These are phyloP conservation scores for Podospora bellae-mahoneyi DNA, from an alignment of 495 filamentous ascomycete species.

Conservation along the genomic window DNA sequence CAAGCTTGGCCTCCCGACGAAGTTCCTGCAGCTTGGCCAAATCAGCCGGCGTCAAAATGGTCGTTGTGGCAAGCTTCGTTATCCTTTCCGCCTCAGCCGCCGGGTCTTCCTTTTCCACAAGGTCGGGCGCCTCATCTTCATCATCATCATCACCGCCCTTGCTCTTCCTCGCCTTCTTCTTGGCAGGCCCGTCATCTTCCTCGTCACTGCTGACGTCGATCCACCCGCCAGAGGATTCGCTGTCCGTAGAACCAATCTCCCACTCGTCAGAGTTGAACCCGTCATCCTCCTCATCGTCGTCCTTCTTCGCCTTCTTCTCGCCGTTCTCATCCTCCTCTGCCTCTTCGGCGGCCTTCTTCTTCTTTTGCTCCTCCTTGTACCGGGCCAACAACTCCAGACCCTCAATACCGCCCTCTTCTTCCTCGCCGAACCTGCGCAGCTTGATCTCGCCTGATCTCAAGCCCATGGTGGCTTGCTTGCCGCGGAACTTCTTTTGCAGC, in stretches of 20 bases:
- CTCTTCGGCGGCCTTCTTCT: conserved; percentile 65
- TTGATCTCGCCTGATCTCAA: conserved; percentile 66
- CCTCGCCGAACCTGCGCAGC: conserved; percentile 73
- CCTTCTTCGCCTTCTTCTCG: conserved; percentile 26
- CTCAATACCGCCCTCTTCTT: conserved; percentile 78
- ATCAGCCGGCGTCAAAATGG: conserved; percentile 88
- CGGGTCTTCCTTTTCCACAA: conserved; percentile 38
- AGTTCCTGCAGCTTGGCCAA: conserved; percentile 89
- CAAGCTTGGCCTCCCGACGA: conserved; percentile 64
- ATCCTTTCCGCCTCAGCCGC: conserved; percentile 38
- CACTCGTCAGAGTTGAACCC: conserved; percentile 75
- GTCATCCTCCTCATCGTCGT: conserved; percentile 50
- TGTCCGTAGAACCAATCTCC: conserved; percentile 79
- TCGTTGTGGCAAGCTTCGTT: conserved; percentile 72
- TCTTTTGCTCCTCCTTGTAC: conserved; percentile 88
- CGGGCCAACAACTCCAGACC: conserved; percentile 86
- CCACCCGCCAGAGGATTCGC: conserved; percentile 77
- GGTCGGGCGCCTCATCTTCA: conserved; percentile 23
- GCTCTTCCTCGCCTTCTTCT: conserved; percentile 56
- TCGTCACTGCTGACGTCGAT: conserved; percentile 83
- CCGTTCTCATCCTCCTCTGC: conserved; percentile 43
- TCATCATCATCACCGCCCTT: conserved; percentile 20
- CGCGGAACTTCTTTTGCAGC: conserved; percentile 84
- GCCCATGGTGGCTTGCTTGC: conserved; percentile 87
- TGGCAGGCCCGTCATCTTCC: conserved; percentile 61